Evolutionary conservation across 768 basidiomycete species (phyloP), one percentile per base, ranked within the genome.

Genomic region (Podaxis sp.): DNA sequence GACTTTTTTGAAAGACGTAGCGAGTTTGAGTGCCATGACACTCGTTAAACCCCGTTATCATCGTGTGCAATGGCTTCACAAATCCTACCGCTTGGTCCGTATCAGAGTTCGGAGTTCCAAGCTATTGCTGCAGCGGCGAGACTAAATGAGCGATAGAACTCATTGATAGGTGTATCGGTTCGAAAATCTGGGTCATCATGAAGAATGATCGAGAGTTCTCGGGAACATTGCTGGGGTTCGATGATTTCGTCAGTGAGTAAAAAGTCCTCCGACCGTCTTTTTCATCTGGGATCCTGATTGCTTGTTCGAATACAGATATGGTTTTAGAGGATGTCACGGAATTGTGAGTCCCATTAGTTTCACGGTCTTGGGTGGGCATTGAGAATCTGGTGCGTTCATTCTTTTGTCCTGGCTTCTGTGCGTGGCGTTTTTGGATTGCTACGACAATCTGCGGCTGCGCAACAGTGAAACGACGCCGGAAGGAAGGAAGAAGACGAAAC

Each of bases 171-270:
- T 98, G 96, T 71, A 98, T 98, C 71, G 96, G 96, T 59, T 96
- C 94, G 36, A 85, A 87, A 52, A 95, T 98, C 70, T 97, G 94
- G 93, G 96, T 98, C 68, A 87, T 98, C 72, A 98, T 97, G 93
- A 98, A 98, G 78, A 88, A 83, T 67, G 95, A 99, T 63, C 89
- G 94, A 50, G 96, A 99, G 77, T 99, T 98, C 76, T 92, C 91
- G 23, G 96, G 96, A 10, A 97, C 88, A 2, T 79, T 99, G 44
- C 81, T 96, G 36, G 96, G 96, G 1, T 99, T 99, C 68, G 96
- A 99, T 72, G 96, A 99, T 75, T 99, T 96, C 73, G 96, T 99
- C 74, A 99, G 96, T 98, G 72, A 83, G 96, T 95, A 42, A 16
- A n/a, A 14, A 16, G n/a, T 28, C 16, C 7, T 42, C 16, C 27